phyloP scores from a whole-genome alignment of 805 yeast species.

The Spathaspora hagerdaliae region DNA sequence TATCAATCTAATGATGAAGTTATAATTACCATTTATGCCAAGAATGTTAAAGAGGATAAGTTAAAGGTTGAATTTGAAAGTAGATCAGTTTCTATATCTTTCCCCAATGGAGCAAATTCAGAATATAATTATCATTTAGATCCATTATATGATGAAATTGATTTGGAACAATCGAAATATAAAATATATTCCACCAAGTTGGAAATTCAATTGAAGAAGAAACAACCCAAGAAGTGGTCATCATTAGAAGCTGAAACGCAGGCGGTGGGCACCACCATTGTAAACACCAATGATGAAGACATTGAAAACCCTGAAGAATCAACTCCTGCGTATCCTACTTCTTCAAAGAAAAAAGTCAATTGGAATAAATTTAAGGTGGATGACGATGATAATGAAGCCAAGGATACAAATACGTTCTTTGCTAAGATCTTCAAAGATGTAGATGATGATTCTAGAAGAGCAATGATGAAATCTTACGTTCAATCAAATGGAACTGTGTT shows the following conservation, averaged over 20 bases:
- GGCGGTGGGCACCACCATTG: not conserved
- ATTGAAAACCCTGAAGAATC: slow-evolving; percentile 3
- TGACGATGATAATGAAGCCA: slow-evolving; percentile 44
- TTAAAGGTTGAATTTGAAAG: slow-evolving; percentile 36
- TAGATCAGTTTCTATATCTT: slow-evolving; percentile 37
- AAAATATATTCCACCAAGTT: slow-evolving; percentile 68
- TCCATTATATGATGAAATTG: slow-evolving; percentile 51
- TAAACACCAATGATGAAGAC: slow-evolving; percentile 5
- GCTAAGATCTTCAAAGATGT: slow-evolving; percentile 69
- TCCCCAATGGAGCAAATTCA: slow-evolving; percentile 46
- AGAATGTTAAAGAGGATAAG: slow-evolving; percentile 52
- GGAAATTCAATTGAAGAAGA: slow-evolving; percentile 61
- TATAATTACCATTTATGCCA: slow-evolving; percentile 68
- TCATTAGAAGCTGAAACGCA: slow-evolving; percentile 35
- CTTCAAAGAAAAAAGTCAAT: slow-evolving; percentile 59
- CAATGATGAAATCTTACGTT: slow-evolving; percentile 95
- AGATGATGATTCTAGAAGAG: slow-evolving; percentile 82
- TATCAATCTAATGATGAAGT: slow-evolving; percentile 61
- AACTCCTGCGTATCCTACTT: slow-evolving; percentile 49
- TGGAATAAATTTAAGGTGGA: slow-evolving; percentile 59
- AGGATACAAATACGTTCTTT: slow-evolving; percentile 66
- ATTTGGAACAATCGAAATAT: slow-evolving; percentile 39
- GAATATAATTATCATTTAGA: slow-evolving; percentile 57
- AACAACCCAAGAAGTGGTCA: slow-evolving; percentile 48
- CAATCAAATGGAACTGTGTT: slow-evolving; percentile 93